phyloP scores from a whole-genome alignment of 495 filamentous ascomycete species.

The Immersiella caudata region DNA sequence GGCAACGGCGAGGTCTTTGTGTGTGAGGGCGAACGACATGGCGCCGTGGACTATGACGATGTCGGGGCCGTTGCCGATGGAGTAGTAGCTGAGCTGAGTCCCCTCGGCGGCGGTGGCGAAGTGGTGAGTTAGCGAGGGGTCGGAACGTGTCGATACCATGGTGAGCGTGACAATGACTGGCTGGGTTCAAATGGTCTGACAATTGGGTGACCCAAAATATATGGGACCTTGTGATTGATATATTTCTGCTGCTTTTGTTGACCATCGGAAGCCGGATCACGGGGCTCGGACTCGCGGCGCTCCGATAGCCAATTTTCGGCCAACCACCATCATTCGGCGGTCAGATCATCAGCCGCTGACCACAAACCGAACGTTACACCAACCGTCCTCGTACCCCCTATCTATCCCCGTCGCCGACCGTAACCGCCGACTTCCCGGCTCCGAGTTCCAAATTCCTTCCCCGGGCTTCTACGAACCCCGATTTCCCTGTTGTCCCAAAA shows the following conservation, averaged over 20 bases:
- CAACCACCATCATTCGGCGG: not conserved
- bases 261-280: not conserved
- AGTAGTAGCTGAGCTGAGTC: constrained; percentile 21
- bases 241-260: not conserved
- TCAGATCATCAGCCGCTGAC: no score
- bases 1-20: constrained; percentile 18
- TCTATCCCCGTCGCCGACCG: not conserved
- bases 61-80: constrained; percentile 17
- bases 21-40: constrained; percentile 13
- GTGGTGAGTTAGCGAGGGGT: constrained; percentile 7
- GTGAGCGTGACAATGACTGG: no score
- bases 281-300: not conserved
- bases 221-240: not conserved
- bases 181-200: not conserved
- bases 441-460: no score
- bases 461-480: no score
- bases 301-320: not conserved
- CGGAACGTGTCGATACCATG: not conserved
- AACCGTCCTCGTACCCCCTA: not conserved
- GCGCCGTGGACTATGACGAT: constrained; percentile 23
- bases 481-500: not conserved
- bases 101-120: constrained; percentile 15
- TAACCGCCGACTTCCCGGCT: no score
- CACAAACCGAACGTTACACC: not conserved
- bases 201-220: not conserved